A percentile compares a stretch with the other conserved stretches of the same genome.
phyloP scores from a whole-genome alignment of 2,329 filamentous ascomycete genomes.

The Aspergillus persii region DNA sequence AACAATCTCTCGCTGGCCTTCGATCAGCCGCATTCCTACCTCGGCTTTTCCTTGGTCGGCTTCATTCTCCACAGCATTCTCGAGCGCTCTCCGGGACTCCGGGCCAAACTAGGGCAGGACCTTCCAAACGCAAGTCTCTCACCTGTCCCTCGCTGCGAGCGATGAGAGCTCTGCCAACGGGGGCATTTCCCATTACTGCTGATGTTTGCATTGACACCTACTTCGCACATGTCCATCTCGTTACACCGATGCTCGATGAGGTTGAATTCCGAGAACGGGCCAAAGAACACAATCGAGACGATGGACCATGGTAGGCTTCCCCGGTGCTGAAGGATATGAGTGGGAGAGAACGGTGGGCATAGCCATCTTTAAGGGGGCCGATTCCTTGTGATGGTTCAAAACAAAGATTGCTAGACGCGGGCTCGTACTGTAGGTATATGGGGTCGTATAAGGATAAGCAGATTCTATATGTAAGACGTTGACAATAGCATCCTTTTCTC shows the following conservation, averaged over 20 bases:
- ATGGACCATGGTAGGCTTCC: conserved; percentile 6
- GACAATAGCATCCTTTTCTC: no score
- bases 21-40: conserved; percentile 9
- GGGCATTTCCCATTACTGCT: neutral
- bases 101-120: neutral
- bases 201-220: conserved; percentile 1
- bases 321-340: conserved; percentile 12
- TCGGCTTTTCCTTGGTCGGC: conserved; percentile 8
- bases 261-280: neutral
- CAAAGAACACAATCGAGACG: neutral
- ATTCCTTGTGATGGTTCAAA: neutral
- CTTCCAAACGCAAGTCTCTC: neutral
- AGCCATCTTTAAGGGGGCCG: conserved; percentile 1
- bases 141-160: neutral
- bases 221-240: conserved; percentile 6
- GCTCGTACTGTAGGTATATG: neutral
- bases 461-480: no score
- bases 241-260: conserved; percentile 9
- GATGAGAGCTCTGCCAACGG: neutral
- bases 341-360: conserved; percentile 7
- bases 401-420: neutral
- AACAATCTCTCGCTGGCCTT: conserved; percentile 6
- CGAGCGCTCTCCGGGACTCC: neutral
- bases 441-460: neutral
- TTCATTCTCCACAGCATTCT: conserved; percentile 3